Evolutionary conservation across 345 rosid genomes (phyloP).

Genomic region (Turritis glabra): DNA sequence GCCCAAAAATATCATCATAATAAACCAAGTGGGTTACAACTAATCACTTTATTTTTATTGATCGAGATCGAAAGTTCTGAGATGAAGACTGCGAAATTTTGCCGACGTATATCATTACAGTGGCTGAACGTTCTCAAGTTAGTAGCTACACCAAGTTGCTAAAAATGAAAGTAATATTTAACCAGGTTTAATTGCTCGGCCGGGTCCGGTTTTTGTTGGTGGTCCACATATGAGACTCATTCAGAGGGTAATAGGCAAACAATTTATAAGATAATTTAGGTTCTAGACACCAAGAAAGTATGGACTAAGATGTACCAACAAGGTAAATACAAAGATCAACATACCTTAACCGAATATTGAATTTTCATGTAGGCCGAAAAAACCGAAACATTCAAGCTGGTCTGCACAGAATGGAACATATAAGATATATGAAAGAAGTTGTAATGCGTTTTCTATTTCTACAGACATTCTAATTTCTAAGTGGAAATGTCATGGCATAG

Average conservation of each 20-base stretch:
- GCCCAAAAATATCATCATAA: neutral
- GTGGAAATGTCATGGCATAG: slow-evolving; percentile 21
- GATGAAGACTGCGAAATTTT: neutral
- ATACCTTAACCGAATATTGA: neutral
- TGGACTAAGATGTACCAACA: neutral
- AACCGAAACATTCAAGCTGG: neutral
- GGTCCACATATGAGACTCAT: neutral
- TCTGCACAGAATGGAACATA: neutral
- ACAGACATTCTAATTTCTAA: neutral
- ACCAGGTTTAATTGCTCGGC: neutral
- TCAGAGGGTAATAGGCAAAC: neutral
- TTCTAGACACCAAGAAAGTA: neutral
- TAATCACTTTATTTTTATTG: neutral
- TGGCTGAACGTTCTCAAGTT: neutral
- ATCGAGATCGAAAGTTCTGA: neutral
- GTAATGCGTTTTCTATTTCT: neutral
- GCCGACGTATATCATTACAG: slow-evolving; percentile 6
- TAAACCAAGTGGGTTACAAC: neutral
- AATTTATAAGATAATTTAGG: neutral
- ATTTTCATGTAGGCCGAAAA: neutral
- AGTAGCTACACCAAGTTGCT: slow-evolving; percentile 1
- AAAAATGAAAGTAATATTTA: neutral
- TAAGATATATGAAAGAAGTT: neutral
- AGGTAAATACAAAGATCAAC: neutral
- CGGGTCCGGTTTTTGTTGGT: slow-evolving; percentile 6